Evolutionary conservation across 768 basidiomycete genomes (phyloP), one percentile per base, ranked within the genome.

Genomic region (Agrocybe praecox): DNA sequence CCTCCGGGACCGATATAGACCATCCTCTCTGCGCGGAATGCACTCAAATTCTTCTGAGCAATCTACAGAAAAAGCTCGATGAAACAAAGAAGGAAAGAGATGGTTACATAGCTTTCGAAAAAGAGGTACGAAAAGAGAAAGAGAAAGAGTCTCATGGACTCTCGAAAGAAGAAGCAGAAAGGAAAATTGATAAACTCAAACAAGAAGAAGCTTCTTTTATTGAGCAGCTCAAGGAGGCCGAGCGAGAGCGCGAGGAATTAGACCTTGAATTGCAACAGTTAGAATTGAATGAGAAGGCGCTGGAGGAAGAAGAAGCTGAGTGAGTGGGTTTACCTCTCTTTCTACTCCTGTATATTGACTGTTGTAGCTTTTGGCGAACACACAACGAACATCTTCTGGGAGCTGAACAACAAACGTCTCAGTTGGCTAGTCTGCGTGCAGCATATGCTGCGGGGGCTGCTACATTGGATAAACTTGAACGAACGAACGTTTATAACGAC

Each of bases 21-120:
- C 95, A 98, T 68, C 97, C 97, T 6, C 80, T 99, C 8, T 99
- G 97, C 70, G 86, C 90, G 0, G 96, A 98, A 66, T 99, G 97
- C 72, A 93, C 95, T 2, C 88, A 91, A 65, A 81, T 89, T 47
- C 74, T 98, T 32, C 82, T 96, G 26, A 78, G 78, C 1, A 85
- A 84, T 22, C 82, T 98, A 29, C 86, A 90, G 63, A 81, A 82
- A 46, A 88, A 94, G 66, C 78, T 96, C 15, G 94, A 96, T 55
- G 94, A 97, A 75, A 89, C 90, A 2, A 92, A 88, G 74, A 90
- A 88, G 67, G 94, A 97, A 68, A 78, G 94, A 56, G 95, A 97
- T 62, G 94, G 93, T 0, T 97, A 96, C 69, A 87, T 94, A 59
- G 91, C 92, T 0, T 98, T 96, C 66, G 94, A 96, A 71, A 89